Conservation (phyloP, 768 basidiomycete species). For the Kwoniella mangroviensis region DNA sequence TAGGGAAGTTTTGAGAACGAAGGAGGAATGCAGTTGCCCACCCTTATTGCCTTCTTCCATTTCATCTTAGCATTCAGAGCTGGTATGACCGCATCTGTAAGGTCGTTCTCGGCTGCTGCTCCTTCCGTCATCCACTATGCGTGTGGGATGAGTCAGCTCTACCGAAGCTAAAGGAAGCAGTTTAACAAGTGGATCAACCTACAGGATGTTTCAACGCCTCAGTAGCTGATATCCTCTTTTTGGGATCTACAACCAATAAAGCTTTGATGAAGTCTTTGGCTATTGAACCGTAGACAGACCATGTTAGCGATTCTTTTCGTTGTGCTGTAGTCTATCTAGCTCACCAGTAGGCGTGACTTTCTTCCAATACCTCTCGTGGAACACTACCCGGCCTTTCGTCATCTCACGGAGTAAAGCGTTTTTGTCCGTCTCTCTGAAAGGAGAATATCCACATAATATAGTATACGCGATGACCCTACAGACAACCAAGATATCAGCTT, state of each 20-base stretch:
- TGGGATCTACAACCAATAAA: conserved; percentile 73
- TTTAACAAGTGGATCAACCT: conserved; percentile 38
- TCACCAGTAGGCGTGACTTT: conserved; percentile 79
- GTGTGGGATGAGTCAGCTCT: neutral
- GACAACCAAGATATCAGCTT: neutral
- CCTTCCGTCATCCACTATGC: conserved; percentile 75
- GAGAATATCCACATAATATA: conserved; percentile 90
- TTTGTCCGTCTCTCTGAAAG: conserved; percentile 83
- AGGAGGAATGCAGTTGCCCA: conserved; percentile 17
- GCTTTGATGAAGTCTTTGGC: conserved; percentile 82
- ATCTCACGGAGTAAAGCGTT: conserved; percentile 79
- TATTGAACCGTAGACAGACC: conserved; percentile 50
- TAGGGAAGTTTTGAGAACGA: neutral
- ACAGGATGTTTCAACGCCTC: conserved; percentile 74
- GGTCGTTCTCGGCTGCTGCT: conserved; percentile 72
- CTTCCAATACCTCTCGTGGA: conserved; percentile 93
- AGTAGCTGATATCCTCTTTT: conserved; percentile 71
- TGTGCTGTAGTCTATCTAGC: conserved; percentile 20
- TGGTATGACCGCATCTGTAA: conserved; percentile 72
- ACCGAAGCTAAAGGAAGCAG: neutral
- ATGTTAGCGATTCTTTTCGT: neutral
- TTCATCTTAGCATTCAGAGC: conserved; percentile 64
- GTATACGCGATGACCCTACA: conserved; percentile 90
- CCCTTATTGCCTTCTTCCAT: conserved; percentile 40
- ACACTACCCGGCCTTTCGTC: conserved; percentile 80